These are phyloP conservation scores for Macadamia integrifolia DNA, from an alignment of 164 flowering plant species.

Conservation along the genomic window DNA sequence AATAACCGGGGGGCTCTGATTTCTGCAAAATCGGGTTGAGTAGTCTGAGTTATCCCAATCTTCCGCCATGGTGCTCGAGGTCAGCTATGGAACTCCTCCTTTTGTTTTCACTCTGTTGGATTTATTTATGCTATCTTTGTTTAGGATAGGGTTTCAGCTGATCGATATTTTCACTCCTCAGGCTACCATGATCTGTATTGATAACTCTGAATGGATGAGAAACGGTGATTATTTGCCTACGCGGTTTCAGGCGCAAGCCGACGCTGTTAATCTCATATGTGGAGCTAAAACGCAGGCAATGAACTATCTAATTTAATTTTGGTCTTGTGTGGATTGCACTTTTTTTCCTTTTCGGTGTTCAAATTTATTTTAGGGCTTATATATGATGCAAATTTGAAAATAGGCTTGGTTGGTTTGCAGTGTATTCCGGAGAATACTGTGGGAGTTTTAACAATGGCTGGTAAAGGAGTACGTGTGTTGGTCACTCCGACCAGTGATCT, in stretches of 20 bases:
- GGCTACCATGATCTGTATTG: constrained; percentile 99
- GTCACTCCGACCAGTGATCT: constrained; percentile 92
- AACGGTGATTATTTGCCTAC: constrained; percentile 89
- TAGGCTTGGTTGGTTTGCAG: constrained; percentile 32
- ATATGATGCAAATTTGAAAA: constrained; percentile 6
- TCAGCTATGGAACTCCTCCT: constrained; percentile 8
- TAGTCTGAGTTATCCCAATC: constrained; percentile 7
- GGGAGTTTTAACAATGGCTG: constrained; percentile 91
- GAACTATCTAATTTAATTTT: background rate
- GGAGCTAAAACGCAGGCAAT: constrained; percentile 90
- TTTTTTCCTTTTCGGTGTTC: background rate
- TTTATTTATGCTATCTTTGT: constrained; percentile 1
- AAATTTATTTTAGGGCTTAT: background rate
- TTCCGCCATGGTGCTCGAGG: constrained; percentile 60
- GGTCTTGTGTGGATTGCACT: background rate
- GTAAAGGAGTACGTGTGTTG: constrained; percentile 93
- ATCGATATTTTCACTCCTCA: constrained; percentile 17
- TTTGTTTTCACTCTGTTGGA: background rate
- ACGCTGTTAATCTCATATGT: constrained; percentile 92
- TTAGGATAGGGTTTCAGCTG: constrained; percentile 11
- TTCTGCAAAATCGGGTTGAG: constrained; percentile 6
- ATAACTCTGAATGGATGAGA: constrained; percentile 97
- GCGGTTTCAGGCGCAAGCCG: constrained; percentile 86
- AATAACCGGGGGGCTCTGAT: no score
- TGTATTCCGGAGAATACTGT: constrained; percentile 97